Evolutionary conservation across 2,329 filamentous ascomycete species (phyloP), one percentile per base, ranked within the genome.

Genomic region (Karstenula rhodostoma): DNA sequence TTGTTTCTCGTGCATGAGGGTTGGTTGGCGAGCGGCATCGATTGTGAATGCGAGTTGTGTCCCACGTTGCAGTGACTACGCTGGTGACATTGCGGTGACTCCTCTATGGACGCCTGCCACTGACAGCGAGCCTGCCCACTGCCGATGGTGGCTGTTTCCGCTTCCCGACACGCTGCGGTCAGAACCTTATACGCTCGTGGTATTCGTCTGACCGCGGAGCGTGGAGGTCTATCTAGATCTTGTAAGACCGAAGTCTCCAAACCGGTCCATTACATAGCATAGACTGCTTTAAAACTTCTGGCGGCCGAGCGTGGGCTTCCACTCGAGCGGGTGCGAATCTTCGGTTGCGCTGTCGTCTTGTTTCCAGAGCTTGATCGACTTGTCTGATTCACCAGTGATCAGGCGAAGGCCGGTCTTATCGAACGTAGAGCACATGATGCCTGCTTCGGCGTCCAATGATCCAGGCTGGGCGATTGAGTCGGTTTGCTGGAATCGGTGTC

Each of bases 381-480:
- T 99, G 77, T 99, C 95, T 6, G 93, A 92, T 80, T 99, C 95
- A 48, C 96, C 96, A 22, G 91, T 94, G 65, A 99, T 96, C 69
- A 99, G 82, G 68, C 95, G 87, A 72, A 97, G 75, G 0, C 95
- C 95, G 0, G 94, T 97, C 61, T 86, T 87, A 73, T 99, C 95
- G 74, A 96, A 99, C 0, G 90, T 97, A 15, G 92, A 93, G 74
- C 91, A 92, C 90, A 99, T 97, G 68, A 99, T 88, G 56, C 96
- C 96, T 6, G 93, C 90, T 80, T 99, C 95, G 6, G 95, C 95
- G 71, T 98, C 94, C 25, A 99, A 82, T 19, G 92, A 96, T 52
- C 95, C 95, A 0, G 95, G 95, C 77, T 99, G 95, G 0, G 95
- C 95, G 8, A 92, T 92, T 3, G 92, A 96, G 69, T 99, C 94